Base-by-base conservation (phyloP, 2,329 filamentous ascomycete species). In the Metarhizium sp. region DNA sequence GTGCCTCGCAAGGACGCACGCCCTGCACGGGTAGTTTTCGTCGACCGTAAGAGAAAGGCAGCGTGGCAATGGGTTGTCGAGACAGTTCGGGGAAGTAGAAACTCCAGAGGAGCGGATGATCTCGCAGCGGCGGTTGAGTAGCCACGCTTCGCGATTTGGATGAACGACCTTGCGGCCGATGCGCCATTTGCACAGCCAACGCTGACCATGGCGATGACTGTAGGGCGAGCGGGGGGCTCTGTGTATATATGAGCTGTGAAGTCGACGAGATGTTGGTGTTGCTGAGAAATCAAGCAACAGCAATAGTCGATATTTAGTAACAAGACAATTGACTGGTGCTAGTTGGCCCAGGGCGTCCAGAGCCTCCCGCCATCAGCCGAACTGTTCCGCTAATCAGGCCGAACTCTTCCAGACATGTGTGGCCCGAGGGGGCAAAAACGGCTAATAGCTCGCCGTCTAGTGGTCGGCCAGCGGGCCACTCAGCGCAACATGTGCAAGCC, bases 71-170 rank as follows among this genome's bases (percentile, higher is more conserved):
- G 3, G 3, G 46, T 38, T 16, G 32, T 53, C 30, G 32, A 43
- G 2, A 30, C 57, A 58, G 58, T 61, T 59, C 63, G 62, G 18
- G 74, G 76, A 36, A 74, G 58, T 20, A 78, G 69, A 60, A 75
- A 71, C 20, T 73, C 71, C 32, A 74, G 68, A 49, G 67, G 65
- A 47, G 61, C 57, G 43, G 62, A 57, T 3, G 64, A 62, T 48
- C 53, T 61, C 43, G 63, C 55, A 55, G 64, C 25, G 5, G 61
- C 59, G 16, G 64, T 61, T n/a, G 65, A 57, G 46, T 66, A 70
- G 52, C 64, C 69, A 48, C 71, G 67, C 55, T 63, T 68, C 36
- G 69, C 71, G 16, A 77, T 66, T 55, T 73, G 72, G 34, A 77
- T 58, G 58, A 77, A 77, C 3, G 69, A 68, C 42, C 63, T 66